A percentile compares a stretch with the other conserved stretches of the same genome.
Conservation (phyloP, 306 rosid species). For the Sicyos baderoa region DNA sequence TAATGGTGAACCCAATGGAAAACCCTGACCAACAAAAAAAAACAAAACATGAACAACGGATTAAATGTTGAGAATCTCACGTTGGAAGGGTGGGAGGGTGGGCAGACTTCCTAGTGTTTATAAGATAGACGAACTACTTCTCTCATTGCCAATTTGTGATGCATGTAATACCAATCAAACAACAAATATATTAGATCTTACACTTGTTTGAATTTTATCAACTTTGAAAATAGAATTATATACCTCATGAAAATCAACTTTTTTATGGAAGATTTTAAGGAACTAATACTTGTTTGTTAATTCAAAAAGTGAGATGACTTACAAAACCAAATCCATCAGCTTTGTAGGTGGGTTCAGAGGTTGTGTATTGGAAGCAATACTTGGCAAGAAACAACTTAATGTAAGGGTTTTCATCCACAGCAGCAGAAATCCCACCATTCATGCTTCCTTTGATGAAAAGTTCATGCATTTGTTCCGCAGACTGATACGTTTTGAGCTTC, state of each 20-base stretch:
- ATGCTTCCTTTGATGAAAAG: constrained; percentile 38
- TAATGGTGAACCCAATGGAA: constrained; percentile 25
- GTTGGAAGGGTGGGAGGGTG: too few species aligned
- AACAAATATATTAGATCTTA: too few species aligned
- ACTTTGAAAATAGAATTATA: too few species aligned
- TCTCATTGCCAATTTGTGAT: too few species aligned
- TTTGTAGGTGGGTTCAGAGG: constrained; percentile 34
- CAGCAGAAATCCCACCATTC: constrained; percentile 49
- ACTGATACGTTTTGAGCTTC: constrained; percentile 24
- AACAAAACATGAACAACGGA: too few species aligned
- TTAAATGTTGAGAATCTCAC: not conserved
- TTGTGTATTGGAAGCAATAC: constrained; percentile 37
- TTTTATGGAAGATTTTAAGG: too few species aligned
- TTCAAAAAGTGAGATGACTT: constrained; percentile 17
- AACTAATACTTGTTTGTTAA: too few species aligned
- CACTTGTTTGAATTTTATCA: too few species aligned
- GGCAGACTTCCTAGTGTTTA: too few species aligned
- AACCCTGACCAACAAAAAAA: constrained; percentile 11
- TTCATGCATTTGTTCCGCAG: constrained; percentile 31
- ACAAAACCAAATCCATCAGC: constrained; percentile 61
- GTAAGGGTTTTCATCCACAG: constrained; percentile 43
- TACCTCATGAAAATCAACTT: too few species aligned
- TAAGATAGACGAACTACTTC: too few species aligned
- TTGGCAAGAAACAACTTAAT: constrained; percentile 28
- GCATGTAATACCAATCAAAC: too few species aligned